These are phyloP conservation scores for Trichoderma semiorbis DNA, from an alignment of 2,329 filamentous ascomycete genomes.

Conservation along the genomic window DNA sequence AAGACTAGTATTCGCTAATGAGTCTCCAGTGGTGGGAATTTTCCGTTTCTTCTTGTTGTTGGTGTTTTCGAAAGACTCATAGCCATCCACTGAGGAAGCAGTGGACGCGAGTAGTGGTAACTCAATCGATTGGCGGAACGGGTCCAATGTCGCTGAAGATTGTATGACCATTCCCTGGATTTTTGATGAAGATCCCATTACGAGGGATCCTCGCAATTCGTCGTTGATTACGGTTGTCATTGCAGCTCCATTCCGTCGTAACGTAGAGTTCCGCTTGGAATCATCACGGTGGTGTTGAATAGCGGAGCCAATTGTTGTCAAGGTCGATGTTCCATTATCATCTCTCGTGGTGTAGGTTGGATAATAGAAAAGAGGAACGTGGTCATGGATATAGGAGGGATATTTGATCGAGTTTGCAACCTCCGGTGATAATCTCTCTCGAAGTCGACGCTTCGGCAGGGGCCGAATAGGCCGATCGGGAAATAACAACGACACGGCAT, in stretches of 20 bases:
- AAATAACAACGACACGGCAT: conserved; percentile 76
- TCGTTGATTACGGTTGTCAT: conserved; percentile 55
- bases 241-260: conserved; percentile 33
- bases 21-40: conserved; percentile 82
- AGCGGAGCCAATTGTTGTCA: conserved; percentile 4
- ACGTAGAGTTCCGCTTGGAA: conserved; percentile 24
- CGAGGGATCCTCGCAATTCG: conserved; percentile 43
- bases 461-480: conserved; percentile 91
- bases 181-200: conserved; percentile 47
- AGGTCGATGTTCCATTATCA: conserved; percentile 29
- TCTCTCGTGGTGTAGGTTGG: conserved; percentile 54
- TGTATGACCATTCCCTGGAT: conserved; percentile 42
- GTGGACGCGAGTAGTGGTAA: conserved; percentile 63
- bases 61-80: conserved; percentile 96
- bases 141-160: conserved; percentile 43
- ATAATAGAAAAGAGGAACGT: conserved; percentile 67
- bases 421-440: conserved; percentile 82
- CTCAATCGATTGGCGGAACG: conserved; percentile 40
- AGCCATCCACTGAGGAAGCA: conserved; percentile 74
- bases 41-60: conserved; percentile 99
- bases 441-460: conserved; percentile 81
- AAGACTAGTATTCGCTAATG: conserved; percentile 46
- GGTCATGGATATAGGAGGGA: conserved; percentile 69
- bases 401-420: conserved; percentile 79
- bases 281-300: conserved; percentile 23